phyloP scores from a whole-genome alignment of 2,329 filamentous ascomycete species.

The Penicillium frequentans region DNA sequence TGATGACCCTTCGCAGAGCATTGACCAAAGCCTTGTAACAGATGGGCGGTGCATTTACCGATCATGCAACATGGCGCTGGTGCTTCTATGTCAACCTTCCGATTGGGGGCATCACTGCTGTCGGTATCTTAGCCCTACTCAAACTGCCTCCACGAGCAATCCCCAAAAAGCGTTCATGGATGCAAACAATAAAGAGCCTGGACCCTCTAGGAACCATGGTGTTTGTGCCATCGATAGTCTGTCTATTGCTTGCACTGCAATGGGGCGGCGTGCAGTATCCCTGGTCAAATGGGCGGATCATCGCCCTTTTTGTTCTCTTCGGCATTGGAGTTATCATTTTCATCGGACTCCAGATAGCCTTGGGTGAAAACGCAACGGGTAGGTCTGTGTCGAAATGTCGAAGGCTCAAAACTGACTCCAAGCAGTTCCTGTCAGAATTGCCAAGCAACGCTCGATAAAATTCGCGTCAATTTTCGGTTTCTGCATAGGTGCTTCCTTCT shows the following conservation, averaged over 20 bases:
- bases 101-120: conserved; percentile 29
- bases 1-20: neutral
- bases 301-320: neutral
- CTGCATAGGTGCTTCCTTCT: neutral
- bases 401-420: neutral
- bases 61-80: conserved; percentile 10
- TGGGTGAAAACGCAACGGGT: neutral
- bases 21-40: neutral
- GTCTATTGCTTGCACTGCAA: neutral
- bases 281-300: neutral
- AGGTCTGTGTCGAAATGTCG: neutral
- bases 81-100: conserved; percentile 57
- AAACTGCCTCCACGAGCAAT: neutral
- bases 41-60: conserved; percentile 40
- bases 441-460: neutral
- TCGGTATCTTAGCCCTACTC: neutral
- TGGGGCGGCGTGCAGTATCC: neutral
- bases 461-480: neutral
- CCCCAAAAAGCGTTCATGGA: neutral
- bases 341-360: neutral
- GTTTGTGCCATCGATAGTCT: neutral
- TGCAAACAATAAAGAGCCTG: neutral
- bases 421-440: neutral
- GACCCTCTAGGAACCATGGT: neutral
- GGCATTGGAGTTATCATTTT: neutral